Evolutionary conservation across 371 early-diverging fungal genomes (phyloP).

Genomic region (Syncephalis fuscata): DNA sequence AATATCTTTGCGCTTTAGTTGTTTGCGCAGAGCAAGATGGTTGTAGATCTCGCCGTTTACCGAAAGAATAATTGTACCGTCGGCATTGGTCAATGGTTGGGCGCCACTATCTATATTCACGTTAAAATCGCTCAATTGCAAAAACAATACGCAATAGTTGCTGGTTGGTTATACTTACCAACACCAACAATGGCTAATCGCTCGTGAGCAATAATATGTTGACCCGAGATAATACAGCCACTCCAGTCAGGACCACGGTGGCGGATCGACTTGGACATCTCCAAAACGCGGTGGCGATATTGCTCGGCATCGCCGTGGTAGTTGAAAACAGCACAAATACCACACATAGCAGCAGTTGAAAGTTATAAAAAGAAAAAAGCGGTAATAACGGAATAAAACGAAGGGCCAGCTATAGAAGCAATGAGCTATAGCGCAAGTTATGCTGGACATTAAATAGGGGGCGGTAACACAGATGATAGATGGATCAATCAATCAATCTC

Average conservation of each 20-base stretch:
- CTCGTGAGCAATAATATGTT: slow-evolving; percentile 87
- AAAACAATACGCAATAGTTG: slow-evolving; percentile 1
- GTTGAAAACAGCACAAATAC: slow-evolving; percentile 86
- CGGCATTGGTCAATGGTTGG: slow-evolving; percentile 84
- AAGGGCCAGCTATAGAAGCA: too few species aligned
- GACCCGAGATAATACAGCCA: slow-evolving; percentile 59
- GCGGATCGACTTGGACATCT: slow-evolving; percentile 74
- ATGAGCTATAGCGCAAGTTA: too few species aligned
- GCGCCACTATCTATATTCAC: slow-evolving; percentile 48
- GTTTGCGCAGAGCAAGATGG: slow-evolving; percentile 67
- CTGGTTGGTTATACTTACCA: slow-evolving; percentile 30
- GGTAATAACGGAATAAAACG: too few species aligned
- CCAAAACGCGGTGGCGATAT: slow-evolving; percentile 69
- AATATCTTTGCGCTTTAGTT: slow-evolving; percentile 40
- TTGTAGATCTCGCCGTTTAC: slow-evolving; percentile 98
- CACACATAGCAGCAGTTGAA: slow-evolving; percentile 59
- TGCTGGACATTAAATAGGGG: too few species aligned
- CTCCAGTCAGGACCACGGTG: slow-evolving; percentile 97
- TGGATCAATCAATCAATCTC: too few species aligned
- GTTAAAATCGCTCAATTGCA: slow-evolving; percentile 14
- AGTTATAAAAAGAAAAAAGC: too few species aligned
- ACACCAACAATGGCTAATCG: slow-evolving; percentile 95
- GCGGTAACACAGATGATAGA: too few species aligned
- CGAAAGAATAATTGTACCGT: slow-evolving; percentile 61
- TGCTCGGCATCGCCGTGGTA: slow-evolving; percentile 55